Base-by-base conservation (phyloP, 2,329 filamentous ascomycete species). In the Juglanconis oblonga region DNA sequence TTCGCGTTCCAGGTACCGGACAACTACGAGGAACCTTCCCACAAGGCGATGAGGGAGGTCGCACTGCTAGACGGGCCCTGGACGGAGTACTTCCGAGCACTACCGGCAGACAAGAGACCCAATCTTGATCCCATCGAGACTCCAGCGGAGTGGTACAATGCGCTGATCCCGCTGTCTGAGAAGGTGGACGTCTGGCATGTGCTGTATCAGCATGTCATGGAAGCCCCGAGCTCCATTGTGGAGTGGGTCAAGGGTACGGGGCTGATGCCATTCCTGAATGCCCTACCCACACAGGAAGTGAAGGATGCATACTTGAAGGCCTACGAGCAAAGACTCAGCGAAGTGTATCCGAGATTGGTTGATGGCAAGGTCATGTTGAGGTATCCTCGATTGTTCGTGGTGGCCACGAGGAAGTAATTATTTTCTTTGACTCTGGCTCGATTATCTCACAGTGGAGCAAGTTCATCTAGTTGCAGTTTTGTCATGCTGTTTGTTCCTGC, bases 161-260 rank as follows among this genome's bases (percentile, higher is more conserved):
- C 73, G 1, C 67, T 87, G 2, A 72, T 70, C 0, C 77, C 77
- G 17, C 56, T 78, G 2, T 78, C 76, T 56, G 64, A 69, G 0
- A 65, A 64, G 2, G 73, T 87, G 2, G 73, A 84, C 63, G 68
- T 86, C 1, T 87, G 83, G 80, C 76, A 80, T 48, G 82, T 81
- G 1, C 68, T 71, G 45, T 87, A 87, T 63, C 71, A 79, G 32
- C 84, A 87, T 67, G 69, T 77, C 0, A 67, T 87, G 59, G 72
- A 76, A 3, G 75, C 73, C 29, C 81, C 81, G 24, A 63, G 69
- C 11, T 79, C 74, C 1, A 80, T 87, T 47, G 79, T 86, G 5
- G 83, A 86, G 68, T 87, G 84, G 84, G 79, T 87, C 3, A 81
- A 79, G 64, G 80, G 81, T 0, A 85, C 82, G 0, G 84, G 82